A percentile compares a stretch with the other conserved stretches of the same genome.
Conservation (phyloP, 257 asterid species). For the Anisodus tanguticus region DNA sequence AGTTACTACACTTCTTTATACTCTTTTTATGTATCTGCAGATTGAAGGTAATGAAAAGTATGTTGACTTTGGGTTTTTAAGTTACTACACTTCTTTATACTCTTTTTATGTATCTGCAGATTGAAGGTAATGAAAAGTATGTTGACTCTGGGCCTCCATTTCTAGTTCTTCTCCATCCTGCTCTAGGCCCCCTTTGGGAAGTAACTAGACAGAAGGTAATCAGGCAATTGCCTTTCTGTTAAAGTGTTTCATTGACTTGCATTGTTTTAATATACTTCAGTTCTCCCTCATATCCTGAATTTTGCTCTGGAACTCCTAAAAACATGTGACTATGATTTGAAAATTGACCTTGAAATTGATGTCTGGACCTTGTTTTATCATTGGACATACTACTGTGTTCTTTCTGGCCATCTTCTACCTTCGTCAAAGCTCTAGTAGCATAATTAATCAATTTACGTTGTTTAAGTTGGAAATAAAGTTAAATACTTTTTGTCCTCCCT, state of each 20-base stretch:
- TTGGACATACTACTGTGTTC: background rate
- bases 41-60: conserved; percentile 75
- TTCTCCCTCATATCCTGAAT: background rate
- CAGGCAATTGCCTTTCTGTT: conserved; percentile 2
- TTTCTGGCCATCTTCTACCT: background rate
- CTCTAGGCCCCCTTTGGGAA: conserved; percentile 99
- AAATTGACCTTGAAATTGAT: background rate
- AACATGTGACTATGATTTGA: conserved; percentile 19
- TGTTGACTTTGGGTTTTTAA: conserved; percentile 58
- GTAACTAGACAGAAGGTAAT: conserved; percentile 87
- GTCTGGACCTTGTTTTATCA: background rate
- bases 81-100: conserved; percentile 5
- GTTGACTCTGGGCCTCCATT: conserved; percentile 88
- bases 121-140: conserved; percentile 75
- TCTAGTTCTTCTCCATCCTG: conserved; percentile 95
- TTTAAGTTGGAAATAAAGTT: background rate
- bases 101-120: conserved; percentile 49
- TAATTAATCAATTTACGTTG: background rate
- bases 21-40: conserved; percentile 47
- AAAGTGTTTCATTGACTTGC: background rate
- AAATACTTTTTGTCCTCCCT: background rate
- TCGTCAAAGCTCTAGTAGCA: background rate
- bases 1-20: conserved; percentile 7
- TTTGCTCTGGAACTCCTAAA: conserved; percentile 1
- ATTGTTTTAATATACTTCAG: background rate